Evolutionary conservation across 768 basidiomycete genomes (phyloP).

Genomic region (Boletus reticulatus): DNA sequence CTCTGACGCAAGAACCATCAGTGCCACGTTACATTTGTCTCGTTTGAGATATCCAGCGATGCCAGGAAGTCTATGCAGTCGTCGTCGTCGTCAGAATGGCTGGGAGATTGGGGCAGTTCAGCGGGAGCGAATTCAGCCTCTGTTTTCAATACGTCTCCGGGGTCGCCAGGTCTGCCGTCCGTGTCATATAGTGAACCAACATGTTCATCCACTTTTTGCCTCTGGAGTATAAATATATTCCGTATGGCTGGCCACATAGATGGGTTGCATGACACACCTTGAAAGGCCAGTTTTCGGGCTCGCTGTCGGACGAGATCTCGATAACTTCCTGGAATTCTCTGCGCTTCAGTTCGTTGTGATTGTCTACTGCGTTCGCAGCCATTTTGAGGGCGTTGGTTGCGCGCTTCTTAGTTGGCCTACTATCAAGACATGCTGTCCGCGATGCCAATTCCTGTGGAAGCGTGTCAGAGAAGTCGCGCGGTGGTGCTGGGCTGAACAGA

Average conservation of each 20-base stretch:
- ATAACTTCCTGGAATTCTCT: constrained; percentile 20
- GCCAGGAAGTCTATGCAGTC: constrained; percentile 22
- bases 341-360: constrained; percentile 20
- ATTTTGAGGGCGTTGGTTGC: constrained; percentile 17
- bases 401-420: constrained; percentile 21
- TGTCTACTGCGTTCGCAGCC: constrained; percentile 8
- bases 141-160: neutral
- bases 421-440: constrained; percentile 11
- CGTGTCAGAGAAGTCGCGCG: constrained; percentile 4
- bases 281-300: constrained; percentile 16
- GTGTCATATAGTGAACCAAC: neutral
- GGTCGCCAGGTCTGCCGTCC: neutral
- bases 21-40: constrained; percentile 22
- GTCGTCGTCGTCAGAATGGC: constrained; percentile 17
- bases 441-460: constrained; percentile 21
- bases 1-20: neutral
- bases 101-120: constrained; percentile 1
- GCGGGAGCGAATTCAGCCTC: constrained; percentile 2
- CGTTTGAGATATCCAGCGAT: constrained; percentile 31
- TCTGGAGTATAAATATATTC: constrained; percentile 12
- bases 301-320: constrained; percentile 31
- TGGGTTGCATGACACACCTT: constrained; percentile 16
- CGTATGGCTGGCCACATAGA: neutral
- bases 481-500: constrained; percentile 1
- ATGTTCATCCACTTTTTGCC: constrained; percentile 12